Evolutionary conservation across 805 yeast genomes (phyloP).

Genomic region (Kluyveromyces starmeri): DNA sequence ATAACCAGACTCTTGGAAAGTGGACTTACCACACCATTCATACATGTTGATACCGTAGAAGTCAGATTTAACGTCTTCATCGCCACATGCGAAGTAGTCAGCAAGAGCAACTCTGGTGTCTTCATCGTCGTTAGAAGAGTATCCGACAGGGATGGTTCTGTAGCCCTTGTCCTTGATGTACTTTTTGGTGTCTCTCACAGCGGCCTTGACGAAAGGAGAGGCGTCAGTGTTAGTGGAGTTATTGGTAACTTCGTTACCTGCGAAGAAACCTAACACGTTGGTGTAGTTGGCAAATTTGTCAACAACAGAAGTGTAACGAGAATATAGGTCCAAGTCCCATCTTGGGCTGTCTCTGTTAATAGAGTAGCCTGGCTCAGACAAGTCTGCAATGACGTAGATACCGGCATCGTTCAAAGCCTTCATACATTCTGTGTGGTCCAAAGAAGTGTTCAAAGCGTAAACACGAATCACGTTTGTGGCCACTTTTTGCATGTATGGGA

Average conservation of each 20-base stretch:
- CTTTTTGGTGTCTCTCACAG: constrained; percentile 65
- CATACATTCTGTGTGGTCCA: constrained; percentile 68
- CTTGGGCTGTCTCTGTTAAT: constrained; percentile 54
- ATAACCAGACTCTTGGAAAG: constrained; percentile 56
- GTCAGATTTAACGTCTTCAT: constrained; percentile 53
- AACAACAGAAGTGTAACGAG: constrained; percentile 62
- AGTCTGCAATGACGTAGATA: constrained; percentile 72
- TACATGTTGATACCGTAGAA: constrained; percentile 86
- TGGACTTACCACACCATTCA: constrained; percentile 74
- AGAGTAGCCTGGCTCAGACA: constrained; percentile 57
- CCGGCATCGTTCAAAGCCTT: constrained; percentile 58
- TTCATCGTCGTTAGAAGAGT: constrained; percentile 70
- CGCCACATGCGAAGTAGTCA: constrained; percentile 73
- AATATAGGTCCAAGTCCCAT: constrained; percentile 55
- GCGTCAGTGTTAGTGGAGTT: constrained; percentile 57
- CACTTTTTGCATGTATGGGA: constrained; percentile 56
- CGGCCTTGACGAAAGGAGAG: constrained; percentile 77
- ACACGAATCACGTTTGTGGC: constrained; percentile 68
- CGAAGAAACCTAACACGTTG: constrained; percentile 73
- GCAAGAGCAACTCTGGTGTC: constrained; percentile 59
- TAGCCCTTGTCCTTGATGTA: constrained; percentile 55
- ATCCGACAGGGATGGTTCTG: constrained; percentile 70
- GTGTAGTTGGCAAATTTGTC: constrained; percentile 62
- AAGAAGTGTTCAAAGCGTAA: constrained; percentile 57
- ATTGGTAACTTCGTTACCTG: constrained; percentile 80